phyloP scores from a whole-genome alignment of 2,329 filamentous ascomycete genomes.

The Hirsutella rhossiliensis region DNA sequence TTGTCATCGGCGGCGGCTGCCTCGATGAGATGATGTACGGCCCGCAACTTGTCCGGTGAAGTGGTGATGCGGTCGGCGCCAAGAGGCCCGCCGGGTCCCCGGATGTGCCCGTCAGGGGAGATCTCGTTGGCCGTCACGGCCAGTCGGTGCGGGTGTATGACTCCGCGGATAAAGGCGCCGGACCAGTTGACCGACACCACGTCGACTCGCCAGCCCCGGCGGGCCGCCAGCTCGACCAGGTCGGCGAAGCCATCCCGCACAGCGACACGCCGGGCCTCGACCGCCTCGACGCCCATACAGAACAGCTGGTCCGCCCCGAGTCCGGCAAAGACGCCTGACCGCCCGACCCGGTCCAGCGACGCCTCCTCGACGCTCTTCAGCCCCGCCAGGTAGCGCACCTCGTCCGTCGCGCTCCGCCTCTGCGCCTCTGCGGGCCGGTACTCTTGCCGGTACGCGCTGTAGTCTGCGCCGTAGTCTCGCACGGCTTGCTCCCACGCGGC shows the following conservation, averaged over 20 bases:
- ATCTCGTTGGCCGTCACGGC: constrained; percentile 33
- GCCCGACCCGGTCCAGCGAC: constrained; percentile 31
- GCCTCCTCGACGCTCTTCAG: constrained; percentile 30
- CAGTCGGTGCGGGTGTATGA: constrained; percentile 20
- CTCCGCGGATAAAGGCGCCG: constrained; percentile 32
- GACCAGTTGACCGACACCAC: constrained; percentile 43
- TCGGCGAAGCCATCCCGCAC: constrained; percentile 28
- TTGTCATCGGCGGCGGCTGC: too few relatives aligned
- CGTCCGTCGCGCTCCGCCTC: constrained; percentile 23
- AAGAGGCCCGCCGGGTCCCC: constrained; percentile 19
- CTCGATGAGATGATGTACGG: constrained; percentile 19
- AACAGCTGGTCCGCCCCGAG: constrained; percentile 20
- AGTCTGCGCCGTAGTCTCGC: constrained; percentile 30
- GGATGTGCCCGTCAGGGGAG: constrained; percentile 23
- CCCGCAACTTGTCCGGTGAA: constrained; percentile 33
- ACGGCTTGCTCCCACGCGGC: constrained; percentile 33
- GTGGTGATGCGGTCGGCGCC: constrained; percentile 18
- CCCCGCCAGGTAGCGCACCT: constrained; percentile 30
- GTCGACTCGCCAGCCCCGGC: constrained; percentile 24
- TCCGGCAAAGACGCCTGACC: constrained; percentile 31
- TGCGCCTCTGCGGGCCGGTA: constrained; percentile 19
- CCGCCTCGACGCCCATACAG: constrained; percentile 24
- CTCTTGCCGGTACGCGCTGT: constrained; percentile 20
- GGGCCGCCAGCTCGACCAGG: constrained; percentile 13
- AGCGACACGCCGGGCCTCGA: constrained; percentile 17